Percentiles rank a stretch among this genome's conserved stretches.
These are phyloP conservation scores for Ustilago hordei DNA, from an alignment of 1,284 basidiomycete genomes.

Conservation along the genomic window DNA sequence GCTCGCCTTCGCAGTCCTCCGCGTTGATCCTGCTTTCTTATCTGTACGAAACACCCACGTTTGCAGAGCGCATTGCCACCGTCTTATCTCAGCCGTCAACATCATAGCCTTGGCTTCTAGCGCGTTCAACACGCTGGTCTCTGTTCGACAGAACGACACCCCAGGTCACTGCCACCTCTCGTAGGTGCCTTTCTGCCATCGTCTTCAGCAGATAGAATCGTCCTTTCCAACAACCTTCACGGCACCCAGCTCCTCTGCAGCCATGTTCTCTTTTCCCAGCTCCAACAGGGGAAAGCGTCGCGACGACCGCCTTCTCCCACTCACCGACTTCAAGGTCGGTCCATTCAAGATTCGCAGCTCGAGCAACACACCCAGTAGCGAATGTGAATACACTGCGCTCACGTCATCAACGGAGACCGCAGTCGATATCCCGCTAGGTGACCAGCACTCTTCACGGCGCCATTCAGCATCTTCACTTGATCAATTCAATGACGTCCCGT, in stretches of 20 bases:
- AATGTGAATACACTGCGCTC: conserved; percentile 38
- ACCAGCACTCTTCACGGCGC: conserved; percentile 11
- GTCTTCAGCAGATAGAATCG: no score
- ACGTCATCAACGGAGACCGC: conserved; percentile 32
- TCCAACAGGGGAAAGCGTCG: conserved; percentile 26
- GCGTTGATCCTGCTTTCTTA: not conserved
- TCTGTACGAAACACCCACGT: not conserved
- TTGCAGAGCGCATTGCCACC: not conserved
- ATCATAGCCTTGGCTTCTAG: not conserved
- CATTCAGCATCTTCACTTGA: conserved; percentile 23
- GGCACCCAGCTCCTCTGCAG: not conserved
- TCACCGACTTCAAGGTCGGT: conserved; percentile 38
- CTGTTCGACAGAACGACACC: no score
- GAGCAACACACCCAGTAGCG: conserved; percentile 36
- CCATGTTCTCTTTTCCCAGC: conserved; percentile 33
- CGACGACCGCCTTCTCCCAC: conserved; percentile 17
- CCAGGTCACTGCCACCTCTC: no score
- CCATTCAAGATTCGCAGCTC: conserved; percentile 38
- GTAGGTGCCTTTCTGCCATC: no score
- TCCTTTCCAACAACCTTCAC: not conserved
- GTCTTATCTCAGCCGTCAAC: no score
- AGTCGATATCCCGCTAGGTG: conserved; percentile 20
- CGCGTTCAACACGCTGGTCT: no score
- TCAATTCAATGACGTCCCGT: conserved; percentile 9
- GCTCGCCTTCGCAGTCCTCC: not conserved